A percentile compares a stretch with the other conserved stretches of the same genome.
Conservation (phyloP, 2,329 filamentous ascomycete species). For the Fusarium sp. region DNA sequence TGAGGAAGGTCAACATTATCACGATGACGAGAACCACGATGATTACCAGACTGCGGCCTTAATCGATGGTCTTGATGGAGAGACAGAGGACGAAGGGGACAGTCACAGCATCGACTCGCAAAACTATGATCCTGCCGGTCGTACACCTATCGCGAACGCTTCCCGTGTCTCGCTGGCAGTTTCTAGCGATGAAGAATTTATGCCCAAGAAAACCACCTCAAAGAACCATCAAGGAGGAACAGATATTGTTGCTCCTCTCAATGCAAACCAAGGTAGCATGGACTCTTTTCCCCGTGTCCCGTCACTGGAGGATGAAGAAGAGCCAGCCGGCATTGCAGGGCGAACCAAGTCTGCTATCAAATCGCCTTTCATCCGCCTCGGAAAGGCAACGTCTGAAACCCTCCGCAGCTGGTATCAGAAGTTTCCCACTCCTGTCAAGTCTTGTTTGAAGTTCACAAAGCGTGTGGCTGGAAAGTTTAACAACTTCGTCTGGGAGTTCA, state of each 20-base stretch:
- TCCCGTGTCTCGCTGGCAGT: constrained; percentile 62
- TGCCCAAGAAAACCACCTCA: constrained; percentile 47
- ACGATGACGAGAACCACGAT: constrained; percentile 56
- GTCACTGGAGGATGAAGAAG: constrained; percentile 53
- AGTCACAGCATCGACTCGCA: constrained; percentile 56
- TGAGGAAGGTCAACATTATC: constrained; percentile 70
- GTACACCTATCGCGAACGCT: constrained; percentile 63
- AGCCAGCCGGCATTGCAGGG: constrained; percentile 53
- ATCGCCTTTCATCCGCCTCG: constrained; percentile 39
- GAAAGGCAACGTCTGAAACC: constrained; percentile 39
- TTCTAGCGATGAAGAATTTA: constrained; percentile 59
- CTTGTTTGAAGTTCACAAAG: constrained; percentile 45
- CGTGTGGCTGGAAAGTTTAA: constrained; percentile 59
- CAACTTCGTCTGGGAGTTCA: constrained; percentile 85
- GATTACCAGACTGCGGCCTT: constrained; percentile 59
- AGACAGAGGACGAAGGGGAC: constrained; percentile 54
- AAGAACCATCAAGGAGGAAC: constrained; percentile 42
- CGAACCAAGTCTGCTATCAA: constrained; percentile 51
- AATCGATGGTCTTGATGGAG: constrained; percentile 52
- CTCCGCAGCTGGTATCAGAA: constrained; percentile 47
- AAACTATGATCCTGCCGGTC: constrained; percentile 65
- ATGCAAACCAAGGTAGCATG: constrained; percentile 61
- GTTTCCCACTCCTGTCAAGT: constrained; percentile 58
- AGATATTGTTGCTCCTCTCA: constrained; percentile 43
- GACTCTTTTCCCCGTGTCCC: constrained; percentile 71